Conservation (phyloP, 495 filamentous ascomycete genomes). For the Penicillium coprophilum region DNA sequence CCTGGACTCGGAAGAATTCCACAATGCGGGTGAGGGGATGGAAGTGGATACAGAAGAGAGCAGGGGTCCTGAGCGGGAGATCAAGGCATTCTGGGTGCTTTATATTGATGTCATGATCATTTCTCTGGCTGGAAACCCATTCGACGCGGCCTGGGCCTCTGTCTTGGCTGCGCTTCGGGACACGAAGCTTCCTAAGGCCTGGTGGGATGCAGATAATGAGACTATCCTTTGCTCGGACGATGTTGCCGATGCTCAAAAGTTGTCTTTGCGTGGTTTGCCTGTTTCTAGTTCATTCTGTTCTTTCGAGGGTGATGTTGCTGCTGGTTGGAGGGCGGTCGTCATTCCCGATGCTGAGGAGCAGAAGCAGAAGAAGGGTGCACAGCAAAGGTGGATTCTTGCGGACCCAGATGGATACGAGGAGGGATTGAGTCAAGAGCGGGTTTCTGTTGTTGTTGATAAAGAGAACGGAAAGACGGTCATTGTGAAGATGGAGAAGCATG, state of each 20-base stretch:
- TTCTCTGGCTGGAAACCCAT: slow-evolving; percentile 84
- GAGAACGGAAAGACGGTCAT: slow-evolving; percentile 57
- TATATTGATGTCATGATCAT: slow-evolving; percentile 92
- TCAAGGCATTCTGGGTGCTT: slow-evolving; percentile 88
- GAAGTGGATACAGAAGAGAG: slow-evolving; percentile 39
- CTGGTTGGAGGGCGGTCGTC: slow-evolving; percentile 39
- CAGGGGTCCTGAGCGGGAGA: slow-evolving; percentile 36
- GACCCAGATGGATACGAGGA: slow-evolving; percentile 94
- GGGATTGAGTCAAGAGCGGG: slow-evolving; percentile 68
- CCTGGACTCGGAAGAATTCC: slow-evolving; percentile 31
- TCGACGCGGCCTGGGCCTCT: slow-evolving; percentile 86
- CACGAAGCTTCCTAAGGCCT: slow-evolving; percentile 74
- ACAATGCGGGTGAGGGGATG: slow-evolving; percentile 47
- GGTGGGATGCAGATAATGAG: slow-evolving; percentile 83
- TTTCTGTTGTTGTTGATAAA: slow-evolving; percentile 72
- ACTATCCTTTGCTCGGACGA: slow-evolving; percentile 70
- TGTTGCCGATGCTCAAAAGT: slow-evolving; percentile 43
- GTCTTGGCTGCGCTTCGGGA: slow-evolving; percentile 78
- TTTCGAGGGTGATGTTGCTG: slow-evolving; percentile 63
- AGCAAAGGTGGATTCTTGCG: slow-evolving; percentile 70
- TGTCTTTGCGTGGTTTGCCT: slow-evolving; percentile 60
- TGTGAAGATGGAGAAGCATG: slow-evolving; percentile 73
- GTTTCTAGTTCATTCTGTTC: slow-evolving; percentile 72
- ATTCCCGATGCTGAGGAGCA: slow-evolving; percentile 45
- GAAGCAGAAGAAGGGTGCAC: slow-evolving; percentile 34